A percentile compares a stretch with the other conserved stretches of the same genome.
phyloP scores from a whole-genome alignment of 495 filamentous ascomycete genomes.

The Evernia prunastri region DNA sequence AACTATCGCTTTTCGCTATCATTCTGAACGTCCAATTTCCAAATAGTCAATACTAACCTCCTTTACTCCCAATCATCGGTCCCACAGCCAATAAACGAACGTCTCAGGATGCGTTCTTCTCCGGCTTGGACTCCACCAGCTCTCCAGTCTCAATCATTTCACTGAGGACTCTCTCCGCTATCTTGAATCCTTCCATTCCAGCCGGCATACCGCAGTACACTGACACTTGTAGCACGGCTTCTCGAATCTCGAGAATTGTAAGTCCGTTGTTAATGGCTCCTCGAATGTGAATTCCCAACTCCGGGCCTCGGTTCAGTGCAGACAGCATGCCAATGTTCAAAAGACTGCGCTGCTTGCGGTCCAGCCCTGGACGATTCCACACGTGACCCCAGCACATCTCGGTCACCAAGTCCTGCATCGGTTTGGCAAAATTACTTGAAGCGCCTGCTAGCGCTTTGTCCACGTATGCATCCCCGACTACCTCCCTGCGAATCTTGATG shows the following conservation, averaged over 20 bases:
- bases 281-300: constrained; percentile 48
- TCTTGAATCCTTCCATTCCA: constrained; percentile 46
- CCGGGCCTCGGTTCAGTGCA: constrained; percentile 45
- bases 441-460: constrained; percentile 38
- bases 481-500: neutral
- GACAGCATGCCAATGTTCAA: constrained; percentile 52
- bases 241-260: constrained; percentile 47
- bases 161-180: constrained; percentile 30
- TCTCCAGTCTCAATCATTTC: constrained; percentile 18
- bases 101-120: neutral
- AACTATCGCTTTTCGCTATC: too few relatives aligned
- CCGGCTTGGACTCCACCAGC: neutral
- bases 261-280: constrained; percentile 50
- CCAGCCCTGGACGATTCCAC: constrained; percentile 50
- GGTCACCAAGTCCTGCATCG: constrained; percentile 48
- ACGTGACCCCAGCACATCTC: constrained; percentile 50
- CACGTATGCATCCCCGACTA: constrained; percentile 43
- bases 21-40: too few relatives aligned
- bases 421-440: constrained; percentile 40
- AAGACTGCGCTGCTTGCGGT: constrained; percentile 47
- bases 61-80: too few relatives aligned
- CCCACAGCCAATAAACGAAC: neutral
- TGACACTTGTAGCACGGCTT: constrained; percentile 48
- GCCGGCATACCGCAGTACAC: constrained; percentile 53
- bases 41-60: too few relatives aligned